Conservation (phyloP, 1,284 basidiomycete species). For the Ustilago bromivora region DNA sequence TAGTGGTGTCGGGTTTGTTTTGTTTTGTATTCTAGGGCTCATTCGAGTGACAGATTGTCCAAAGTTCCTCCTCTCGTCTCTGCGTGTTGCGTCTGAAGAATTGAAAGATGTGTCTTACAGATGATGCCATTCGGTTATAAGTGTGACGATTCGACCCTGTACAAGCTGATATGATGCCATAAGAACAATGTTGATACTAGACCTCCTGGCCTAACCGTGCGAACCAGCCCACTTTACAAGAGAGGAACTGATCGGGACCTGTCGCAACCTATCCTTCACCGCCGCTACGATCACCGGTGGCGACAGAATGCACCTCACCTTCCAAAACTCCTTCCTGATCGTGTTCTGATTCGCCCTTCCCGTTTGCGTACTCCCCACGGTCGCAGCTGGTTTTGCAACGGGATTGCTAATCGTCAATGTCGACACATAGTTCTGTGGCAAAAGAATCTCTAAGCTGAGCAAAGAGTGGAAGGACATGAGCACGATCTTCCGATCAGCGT, state of each 20-base stretch:
- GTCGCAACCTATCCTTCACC: constrained; percentile 32
- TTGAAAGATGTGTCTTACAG: not conserved
- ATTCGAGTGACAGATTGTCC: not conserved
- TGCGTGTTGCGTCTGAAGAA: not conserved
- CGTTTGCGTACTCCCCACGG: constrained; percentile 1
- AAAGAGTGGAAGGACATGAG: constrained; percentile 44
- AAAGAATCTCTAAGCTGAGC: constrained; percentile 34
- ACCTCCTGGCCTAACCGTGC: constrained; percentile 15
- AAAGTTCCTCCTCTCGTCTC: not conserved
- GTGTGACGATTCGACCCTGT: not conserved
- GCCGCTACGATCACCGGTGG: constrained; percentile 19
- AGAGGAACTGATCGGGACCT: constrained; percentile 22
- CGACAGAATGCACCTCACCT: constrained; percentile 32
- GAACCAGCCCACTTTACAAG: constrained; percentile 48
- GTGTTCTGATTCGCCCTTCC: constrained; percentile 42
- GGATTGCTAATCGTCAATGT: constrained; percentile 38
- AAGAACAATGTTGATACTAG: not conserved
- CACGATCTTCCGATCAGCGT: constrained; percentile 39
- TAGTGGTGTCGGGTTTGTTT: not conserved
- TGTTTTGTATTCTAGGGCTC: not conserved
- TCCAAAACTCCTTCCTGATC: constrained; percentile 43
- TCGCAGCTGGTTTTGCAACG: constrained; percentile 24
- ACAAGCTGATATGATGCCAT: not conserved
- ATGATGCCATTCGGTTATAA: not conserved
- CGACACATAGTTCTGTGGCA: constrained; percentile 30